These are phyloP conservation scores for Leptosphaerulina australis DNA, from an alignment of 2,329 filamentous ascomycete species.

Conservation along the genomic window DNA sequence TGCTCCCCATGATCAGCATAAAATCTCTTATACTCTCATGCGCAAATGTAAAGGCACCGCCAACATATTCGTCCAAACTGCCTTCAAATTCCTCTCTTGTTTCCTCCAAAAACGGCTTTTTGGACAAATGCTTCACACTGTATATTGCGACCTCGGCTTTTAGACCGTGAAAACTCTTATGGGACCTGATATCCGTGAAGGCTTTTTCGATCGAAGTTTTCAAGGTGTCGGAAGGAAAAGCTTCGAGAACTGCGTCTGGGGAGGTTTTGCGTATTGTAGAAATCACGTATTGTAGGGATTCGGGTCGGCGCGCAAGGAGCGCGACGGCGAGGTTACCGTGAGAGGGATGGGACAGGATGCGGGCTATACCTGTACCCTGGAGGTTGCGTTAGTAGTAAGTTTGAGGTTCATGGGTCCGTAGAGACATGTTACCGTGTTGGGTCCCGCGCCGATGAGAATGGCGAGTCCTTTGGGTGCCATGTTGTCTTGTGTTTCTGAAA, in stretches of 20 bases:
- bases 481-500: background rate
- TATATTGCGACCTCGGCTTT: constrained; percentile 62
- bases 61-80: constrained; percentile 59
- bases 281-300: constrained; percentile 53
- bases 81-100: constrained; percentile 55
- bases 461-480: constrained; percentile 42
- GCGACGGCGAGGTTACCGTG: constrained; percentile 63
- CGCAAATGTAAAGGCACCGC: constrained; percentile 62
- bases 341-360: constrained; percentile 57
- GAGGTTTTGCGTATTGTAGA: constrained; percentile 51
- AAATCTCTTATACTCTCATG: constrained; percentile 60
- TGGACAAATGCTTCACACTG: constrained; percentile 61
- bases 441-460: constrained; percentile 44
- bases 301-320: constrained; percentile 58
- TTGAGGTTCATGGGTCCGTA: background rate
- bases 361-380: constrained; percentile 62
- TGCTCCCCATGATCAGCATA: constrained; percentile 60
- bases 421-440: constrained; percentile 35
- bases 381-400: background rate
- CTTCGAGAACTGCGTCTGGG: constrained; percentile 55
- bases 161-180: constrained; percentile 56
- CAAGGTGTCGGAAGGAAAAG: constrained; percentile 60
- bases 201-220: constrained; percentile 55
- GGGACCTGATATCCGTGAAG: constrained; percentile 57
- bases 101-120: constrained; percentile 62